Base-by-base conservation (phyloP, 2,329 filamentous ascomycete genomes). In the Pezizomycotina sp. region DNA sequence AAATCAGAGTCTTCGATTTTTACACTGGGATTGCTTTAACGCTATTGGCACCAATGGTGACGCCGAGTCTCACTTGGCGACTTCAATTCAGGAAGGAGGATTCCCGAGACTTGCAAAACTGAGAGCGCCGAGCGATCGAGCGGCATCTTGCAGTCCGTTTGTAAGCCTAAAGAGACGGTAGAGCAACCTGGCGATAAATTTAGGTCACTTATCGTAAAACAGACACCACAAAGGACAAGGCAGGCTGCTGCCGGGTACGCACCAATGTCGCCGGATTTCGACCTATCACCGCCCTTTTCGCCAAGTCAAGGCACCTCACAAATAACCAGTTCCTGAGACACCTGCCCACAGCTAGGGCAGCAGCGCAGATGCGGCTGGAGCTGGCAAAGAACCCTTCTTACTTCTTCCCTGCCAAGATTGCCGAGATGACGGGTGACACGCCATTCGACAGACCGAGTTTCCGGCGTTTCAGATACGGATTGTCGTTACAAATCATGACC, bases 21-120 rank as follows among this genome's bases (percentile, higher is more conserved):
- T 43, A 9, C 41, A 43, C 14, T 43, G 41, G 41, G 41, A 43
- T 31, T 43, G 41, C 19, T 33, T 43, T 1, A 43, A 43, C 24
- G 26, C 41, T 5, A n/a, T n/a, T n/a, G n/a, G n/a, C n/a, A n/a
- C n/a, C n/a, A n/a, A n/a, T n/a, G 28, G 36, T 12, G n/a, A 35
- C 6, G 41, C 41, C 20, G 41, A 43, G 33, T 25, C 26, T 1
- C 41, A 43, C 12, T 22, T 43, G 1, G 41, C 41, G 14, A 43
- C 30, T 27, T 38, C 36, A 19, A 43, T 43, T 12, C 31, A 31
- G 5, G 41, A 43, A 14, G 41, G 41, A 8, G 41, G 41, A 4
- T 43, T 43, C 19, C 41, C 41, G 9, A 43, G 33, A 28, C 32
- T 43, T 3, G 36, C 38, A 29, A 38, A 43, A 20, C 32, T 43